Evolutionary conservation across 2,329 filamentous ascomycete genomes (phyloP), one percentile per base, ranked within the genome.

Genomic region (Polytolypa hystricis): DNA sequence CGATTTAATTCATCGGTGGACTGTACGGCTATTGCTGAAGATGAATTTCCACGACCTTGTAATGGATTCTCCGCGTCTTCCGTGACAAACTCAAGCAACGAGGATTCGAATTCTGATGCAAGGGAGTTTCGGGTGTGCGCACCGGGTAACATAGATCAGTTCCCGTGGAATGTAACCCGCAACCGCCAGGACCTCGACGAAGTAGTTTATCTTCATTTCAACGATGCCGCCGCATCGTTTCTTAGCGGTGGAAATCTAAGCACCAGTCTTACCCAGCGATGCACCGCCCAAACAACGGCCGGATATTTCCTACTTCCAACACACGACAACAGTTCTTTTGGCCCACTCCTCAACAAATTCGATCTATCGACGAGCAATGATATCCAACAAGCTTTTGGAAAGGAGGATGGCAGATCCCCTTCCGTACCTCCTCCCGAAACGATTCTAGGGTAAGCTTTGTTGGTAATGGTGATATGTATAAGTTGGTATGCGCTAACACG

Each of bases 271-370:
- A 40, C 38, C 10, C 33, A 31, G 20, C 8, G 18, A 19, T 40
- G 38, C 21, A 37, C 33, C 14, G 28, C 28, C 12, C 16, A 37
- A 30, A 40, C 38, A 4, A 37, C 21, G 8, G 38, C 38, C 10
- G 38, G 38, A 6, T 40, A 40, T 15, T 40, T 37, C 23, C n/a
- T 32, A n/a, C 38, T 40, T n/a, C 38, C 38, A 3, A 37, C 32
- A 27, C 10, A 23, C 11, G 14, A 33, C 3, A 37, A 37, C 26
- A n/a, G 11, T 18, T 15, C 10, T 17, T 12, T 28, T 10, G 33
- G 33, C 8, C 33, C 33, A n/a, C 14, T 40, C 15, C 33, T 37
- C 11, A 27, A 30, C 11, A 37, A 30, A 5, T 40, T 40, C 19
- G 21, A 40, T n/a, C 28, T 40, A 19, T 37, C 26, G 14, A 27